These are phyloP conservation scores for Citrus australasica DNA, from an alignment of 345 rosid species.

Conservation along the genomic window DNA sequence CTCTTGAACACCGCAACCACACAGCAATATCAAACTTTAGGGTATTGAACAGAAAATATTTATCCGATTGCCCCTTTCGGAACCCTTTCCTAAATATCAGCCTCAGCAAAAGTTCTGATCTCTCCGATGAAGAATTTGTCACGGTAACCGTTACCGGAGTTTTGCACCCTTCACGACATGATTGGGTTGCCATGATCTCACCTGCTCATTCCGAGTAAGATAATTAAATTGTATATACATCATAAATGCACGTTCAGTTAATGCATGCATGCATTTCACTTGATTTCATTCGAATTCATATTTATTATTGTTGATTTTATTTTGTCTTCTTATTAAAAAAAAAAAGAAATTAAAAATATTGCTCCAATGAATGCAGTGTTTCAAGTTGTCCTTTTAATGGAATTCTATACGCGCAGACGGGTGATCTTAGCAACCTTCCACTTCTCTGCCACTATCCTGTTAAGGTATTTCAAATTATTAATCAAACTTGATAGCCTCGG, in stretches of 20 bases:
- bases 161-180: slow-evolving; percentile 24
- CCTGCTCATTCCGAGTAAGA: slow-evolving; percentile 52
- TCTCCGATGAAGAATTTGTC: slow-evolving; percentile 38
- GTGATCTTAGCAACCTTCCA: slow-evolving; percentile 51
- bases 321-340: not conserved
- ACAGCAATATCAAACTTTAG: slow-evolving; percentile 54
- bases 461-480: slow-evolving; percentile 33
- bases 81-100: slow-evolving; percentile 33
- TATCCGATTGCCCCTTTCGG: slow-evolving; percentile 21
- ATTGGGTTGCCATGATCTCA: slow-evolving; percentile 76
- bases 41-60: slow-evolving; percentile 42
- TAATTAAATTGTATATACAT: no score
- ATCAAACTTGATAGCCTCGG: not conserved
- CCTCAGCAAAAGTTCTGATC: slow-evolving; percentile 1
- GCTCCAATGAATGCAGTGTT: slow-evolving; percentile 23
- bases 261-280: not conserved
- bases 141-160: slow-evolving; percentile 49
- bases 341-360: no score
- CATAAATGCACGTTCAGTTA: not conserved
- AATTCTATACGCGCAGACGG: slow-evolving; percentile 46
- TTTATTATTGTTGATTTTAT: no score
- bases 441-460: slow-evolving; percentile 79
- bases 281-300: not conserved
- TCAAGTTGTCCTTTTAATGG: slow-evolving; percentile 27
- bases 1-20: slow-evolving; percentile 28